Base-by-base conservation (phyloP, 805 yeast species). In the Metschnikowia gelsemii region DNA sequence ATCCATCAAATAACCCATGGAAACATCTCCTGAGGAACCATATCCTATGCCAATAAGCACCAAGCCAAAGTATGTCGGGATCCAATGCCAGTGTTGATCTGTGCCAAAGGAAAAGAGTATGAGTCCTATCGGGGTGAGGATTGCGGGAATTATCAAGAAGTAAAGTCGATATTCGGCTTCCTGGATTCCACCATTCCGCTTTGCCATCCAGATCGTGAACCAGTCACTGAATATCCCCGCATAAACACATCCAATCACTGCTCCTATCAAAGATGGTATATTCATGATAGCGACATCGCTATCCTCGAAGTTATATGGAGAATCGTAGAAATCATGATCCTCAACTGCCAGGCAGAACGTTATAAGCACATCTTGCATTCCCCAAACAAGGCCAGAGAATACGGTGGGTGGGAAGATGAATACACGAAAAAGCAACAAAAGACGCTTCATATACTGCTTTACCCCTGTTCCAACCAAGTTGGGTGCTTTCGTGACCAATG, bases 271-370 rank as follows among this genome's bases (percentile, higher is more conserved):
- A 42, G 82, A 75, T 0, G 91, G 89, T 17, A 84, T 70, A 52
- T 84, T 84, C 89, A 84, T 83, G 31, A 84, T 55, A 0, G 88
- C 89, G 19, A 85, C 87, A 25, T 81, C 85, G 5, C 75, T 72
- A 50, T 80, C 73, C 12, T 80, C 68, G 55, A 81, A 82, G 59
- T 76, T 75, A 72, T 78, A 84, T 8, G 93, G 91, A 0, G 73
- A 72, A 43, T 73, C 81, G 38, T 79, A 78, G 64, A 79, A 84
- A 48, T 70, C 66, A 41, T 80, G 80, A 45, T 84, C 89, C 57
- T 83, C 86, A 8, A 86, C 77, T 2, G 90, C 83, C 47, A 85
- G 61, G 60, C 84, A 85, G 53, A 85, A 84, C 0, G 90, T 78
- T 48, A 84, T 69, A 56, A 83, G 80, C 0, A 88, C 85, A 57